These are phyloP conservation scores for Exophiala aquamarina DNA, from an alignment of 2,329 filamentous ascomycete species.

Conservation along the genomic window DNA sequence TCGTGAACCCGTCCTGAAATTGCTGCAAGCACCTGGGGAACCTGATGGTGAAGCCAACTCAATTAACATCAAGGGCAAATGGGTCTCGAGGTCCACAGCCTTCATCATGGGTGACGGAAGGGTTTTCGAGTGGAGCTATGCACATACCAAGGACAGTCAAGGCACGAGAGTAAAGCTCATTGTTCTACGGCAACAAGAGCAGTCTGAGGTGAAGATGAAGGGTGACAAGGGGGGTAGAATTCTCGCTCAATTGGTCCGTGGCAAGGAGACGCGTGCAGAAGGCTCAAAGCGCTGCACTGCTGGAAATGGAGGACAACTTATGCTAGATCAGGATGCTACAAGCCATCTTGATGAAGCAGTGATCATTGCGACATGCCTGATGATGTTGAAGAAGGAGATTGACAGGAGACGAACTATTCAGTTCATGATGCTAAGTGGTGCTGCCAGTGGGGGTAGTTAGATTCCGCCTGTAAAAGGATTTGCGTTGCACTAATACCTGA, in stretches of 20 bases:
- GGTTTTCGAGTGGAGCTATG: constrained; percentile 59
- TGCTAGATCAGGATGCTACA: constrained; percentile 51
- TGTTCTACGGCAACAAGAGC: constrained; percentile 26
- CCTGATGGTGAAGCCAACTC: constrained; percentile 27
- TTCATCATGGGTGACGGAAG: constrained; percentile 51
- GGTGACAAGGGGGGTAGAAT: constrained; percentile 25
- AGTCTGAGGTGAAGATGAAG: constrained; percentile 3
- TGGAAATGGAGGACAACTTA: constrained; percentile 47
- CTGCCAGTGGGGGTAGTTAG: neutral
- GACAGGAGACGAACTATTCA: constrained; percentile 58
- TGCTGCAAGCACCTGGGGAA: constrained; percentile 30
- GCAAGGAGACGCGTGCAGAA: constrained; percentile 40
- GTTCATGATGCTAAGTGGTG: constrained; percentile 45
- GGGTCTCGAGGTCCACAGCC: constrained; percentile 48
- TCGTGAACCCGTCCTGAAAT: constrained; percentile 49
- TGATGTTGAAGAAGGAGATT: constrained; percentile 67
- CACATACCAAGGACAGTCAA: constrained; percentile 40
- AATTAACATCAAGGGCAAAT: constrained; percentile 39
- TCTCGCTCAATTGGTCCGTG: constrained; percentile 42
- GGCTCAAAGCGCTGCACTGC: constrained; percentile 38
- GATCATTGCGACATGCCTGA: constrained; percentile 56
- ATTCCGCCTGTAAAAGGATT: neutral
- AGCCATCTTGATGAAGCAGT: constrained; percentile 46
- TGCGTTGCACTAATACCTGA: neutral
- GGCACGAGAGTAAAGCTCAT: constrained; percentile 32